These are phyloP conservation scores for Volvox africanus DNA, from an alignment of 139 green algal species.

Conservation along the genomic window DNA sequence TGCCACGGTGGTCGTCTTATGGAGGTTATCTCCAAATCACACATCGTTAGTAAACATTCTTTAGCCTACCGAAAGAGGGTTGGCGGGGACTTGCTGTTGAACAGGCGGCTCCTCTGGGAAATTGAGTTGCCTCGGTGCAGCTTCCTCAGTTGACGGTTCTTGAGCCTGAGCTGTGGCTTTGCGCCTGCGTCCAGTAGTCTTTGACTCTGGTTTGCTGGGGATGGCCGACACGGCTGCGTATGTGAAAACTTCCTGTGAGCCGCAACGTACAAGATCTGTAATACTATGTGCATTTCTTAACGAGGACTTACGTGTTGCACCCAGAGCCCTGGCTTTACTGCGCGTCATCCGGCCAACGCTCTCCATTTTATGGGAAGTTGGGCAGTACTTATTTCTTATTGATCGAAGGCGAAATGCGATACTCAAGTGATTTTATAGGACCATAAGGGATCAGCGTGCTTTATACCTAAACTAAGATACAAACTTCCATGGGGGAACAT, in stretches of 20 bases:
- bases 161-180: not conserved
- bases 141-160: not conserved
- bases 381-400: no score
- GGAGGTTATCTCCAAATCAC: no score
- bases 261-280: not conserved
- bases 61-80: not conserved
- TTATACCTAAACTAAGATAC: no score
- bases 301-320: slow-evolving; percentile 14
- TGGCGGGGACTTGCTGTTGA: not conserved
- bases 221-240: not conserved
- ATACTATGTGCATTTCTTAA: not conserved
- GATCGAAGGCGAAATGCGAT: no score
- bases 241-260: not conserved
- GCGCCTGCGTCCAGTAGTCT: not conserved
- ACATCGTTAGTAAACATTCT: not conserved
- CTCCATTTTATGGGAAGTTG: slow-evolving; percentile 7
- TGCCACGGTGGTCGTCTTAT: no score
- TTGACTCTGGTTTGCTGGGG: not conserved
- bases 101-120: slow-evolving; percentile 1
- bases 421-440: no score
- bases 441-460: no score
- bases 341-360: slow-evolving; percentile 22
- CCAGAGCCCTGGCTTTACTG: slow-evolving; percentile 35
- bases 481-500: no score
- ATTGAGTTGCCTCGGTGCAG: not conserved